Base-by-base conservation (phyloP, 1,284 basidiomycete genomes). In the Cutaneotrichosporon cyanovorans region DNA sequence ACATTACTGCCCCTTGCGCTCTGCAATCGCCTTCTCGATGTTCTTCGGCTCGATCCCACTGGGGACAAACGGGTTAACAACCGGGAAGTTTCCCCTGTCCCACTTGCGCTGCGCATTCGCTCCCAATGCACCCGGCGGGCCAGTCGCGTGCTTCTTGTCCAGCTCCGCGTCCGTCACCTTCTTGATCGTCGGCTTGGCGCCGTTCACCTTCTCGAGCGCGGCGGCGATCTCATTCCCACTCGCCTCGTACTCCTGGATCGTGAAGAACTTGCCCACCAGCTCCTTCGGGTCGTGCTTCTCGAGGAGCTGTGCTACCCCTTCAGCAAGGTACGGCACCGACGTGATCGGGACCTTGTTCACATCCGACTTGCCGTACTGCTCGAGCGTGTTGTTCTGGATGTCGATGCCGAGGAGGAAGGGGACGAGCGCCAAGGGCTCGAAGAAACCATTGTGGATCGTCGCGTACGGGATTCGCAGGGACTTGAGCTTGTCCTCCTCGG, bases 121-220 rank as follows among this genome's bases (percentile, higher is more conserved):
- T 7, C 25, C 25, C 8, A 28, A 12, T 7, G 25, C 25, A 12
- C 25, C 25, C 8, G 12, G 12, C 8, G 25, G 25, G 59, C 68
- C 15, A 55, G 61, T 9, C 63, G 62, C 55, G 62, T 38, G 2
- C 33, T 46, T 32, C 11, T 23, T 40, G 25, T 42, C 43, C 20
- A 35, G 16, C 23, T 49, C 47, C 19, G 16, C 40, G 22, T 49
- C 44, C 14, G 51, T 49, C 18, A 46, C 15, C 12, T 32, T 23
- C 4, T 16, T 20, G 20, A 53, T 21, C 20, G 10, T 30, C 6
- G 44, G 37, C 31, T 20, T 30, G 6, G 16, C 15, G 18, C 47
- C 47, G 30, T 46, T 22, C 5, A 21, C 30, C 22, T 30, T 31
- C 11, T 34, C 18, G 31, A 53, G 28, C 11, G 44, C 47, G 19